A percentile compares a stretch with the other conserved stretches of the same genome.
Evolutionary conservation across 2,329 filamentous ascomycete species (phyloP).

Genomic region (Chaetomium globosum): DNA sequence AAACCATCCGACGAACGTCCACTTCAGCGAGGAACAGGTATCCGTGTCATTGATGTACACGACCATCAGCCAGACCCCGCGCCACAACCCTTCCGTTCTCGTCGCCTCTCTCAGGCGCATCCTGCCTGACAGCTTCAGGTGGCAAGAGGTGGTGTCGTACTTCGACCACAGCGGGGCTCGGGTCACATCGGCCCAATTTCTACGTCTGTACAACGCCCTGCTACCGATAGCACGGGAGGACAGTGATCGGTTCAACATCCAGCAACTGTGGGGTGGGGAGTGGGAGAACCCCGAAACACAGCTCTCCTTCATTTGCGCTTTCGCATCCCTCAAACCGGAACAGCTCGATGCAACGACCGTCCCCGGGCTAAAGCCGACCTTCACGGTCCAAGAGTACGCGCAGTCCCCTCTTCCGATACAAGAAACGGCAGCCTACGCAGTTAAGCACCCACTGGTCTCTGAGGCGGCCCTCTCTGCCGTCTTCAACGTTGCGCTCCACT

Average conservation of each 20-base stretch:
- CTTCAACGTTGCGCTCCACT: slow-evolving; percentile 66
- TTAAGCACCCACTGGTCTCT: slow-evolving; percentile 85
- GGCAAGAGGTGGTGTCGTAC: slow-evolving; percentile 72
- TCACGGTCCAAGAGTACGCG: slow-evolving; percentile 63
- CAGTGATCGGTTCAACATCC: slow-evolving; percentile 73
- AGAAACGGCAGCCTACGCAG: slow-evolving; percentile 62
- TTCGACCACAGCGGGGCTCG: slow-evolving; percentile 81
- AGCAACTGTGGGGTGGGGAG: slow-evolving; percentile 83
- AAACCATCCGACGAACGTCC: slow-evolving; percentile 55
- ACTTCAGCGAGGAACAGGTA: slow-evolving; percentile 79
- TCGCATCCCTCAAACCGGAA: slow-evolving; percentile 72
- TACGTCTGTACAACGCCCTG: slow-evolving; percentile 77
- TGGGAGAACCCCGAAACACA: slow-evolving; percentile 89
- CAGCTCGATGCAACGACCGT: slow-evolving; percentile 84
- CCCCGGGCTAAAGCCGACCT: slow-evolving; percentile 76
- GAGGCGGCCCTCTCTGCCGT: slow-evolving; percentile 76
- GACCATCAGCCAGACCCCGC: slow-evolving; percentile 59
- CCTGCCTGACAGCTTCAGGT: slow-evolving; percentile 65
- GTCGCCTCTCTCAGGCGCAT: slow-evolving; percentile 66
- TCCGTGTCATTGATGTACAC: slow-evolving; percentile 74
- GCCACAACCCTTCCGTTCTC: slow-evolving; percentile 56
- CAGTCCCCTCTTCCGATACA: slow-evolving; percentile 53
- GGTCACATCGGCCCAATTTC: slow-evolving; percentile 77
- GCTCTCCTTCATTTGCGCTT: slow-evolving; percentile 89
- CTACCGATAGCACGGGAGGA: slow-evolving; percentile 68